Conservation (phyloP, 2,329 filamentous ascomycete species). For the Colletotrichum cereale region DNA sequence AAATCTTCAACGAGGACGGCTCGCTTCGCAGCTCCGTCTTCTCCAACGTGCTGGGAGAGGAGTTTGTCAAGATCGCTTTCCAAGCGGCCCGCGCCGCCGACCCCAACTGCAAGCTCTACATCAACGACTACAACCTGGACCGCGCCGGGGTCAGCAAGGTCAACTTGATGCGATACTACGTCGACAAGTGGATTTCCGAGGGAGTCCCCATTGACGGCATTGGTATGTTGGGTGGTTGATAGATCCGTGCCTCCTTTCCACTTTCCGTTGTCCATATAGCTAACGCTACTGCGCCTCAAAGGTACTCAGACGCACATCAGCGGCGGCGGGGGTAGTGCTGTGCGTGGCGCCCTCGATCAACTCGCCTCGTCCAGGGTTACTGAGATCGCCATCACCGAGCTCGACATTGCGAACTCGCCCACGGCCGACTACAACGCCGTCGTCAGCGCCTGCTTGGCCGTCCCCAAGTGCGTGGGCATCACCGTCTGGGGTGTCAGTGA, state of each 20-base stretch:
- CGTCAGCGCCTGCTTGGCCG: constrained; percentile 45
- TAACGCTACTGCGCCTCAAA: background rate
- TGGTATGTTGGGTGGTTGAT: constrained; percentile 43
- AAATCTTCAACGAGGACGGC: constrained; percentile 61
- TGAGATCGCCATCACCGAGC: constrained; percentile 56
- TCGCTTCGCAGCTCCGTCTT: constrained; percentile 59
- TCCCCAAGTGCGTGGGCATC: constrained; percentile 46
- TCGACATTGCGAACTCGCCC: constrained; percentile 71
- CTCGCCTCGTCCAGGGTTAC: constrained; percentile 61
- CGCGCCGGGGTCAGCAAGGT: constrained; percentile 22
- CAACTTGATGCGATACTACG: constrained; percentile 50
- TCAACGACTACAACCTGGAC: constrained; percentile 53
- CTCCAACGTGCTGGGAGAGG: constrained; percentile 59
- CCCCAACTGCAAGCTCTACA: constrained; percentile 61
- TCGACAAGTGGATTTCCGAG: constrained; percentile 71
- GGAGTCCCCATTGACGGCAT: constrained; percentile 77
- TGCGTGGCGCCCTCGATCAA: constrained; percentile 62
- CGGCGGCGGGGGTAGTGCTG: constrained; percentile 56
- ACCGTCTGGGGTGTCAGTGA: constrained; percentile 57
- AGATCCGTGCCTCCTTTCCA: background rate
- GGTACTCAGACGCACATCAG: constrained; percentile 67
- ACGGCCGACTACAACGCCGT: constrained; percentile 54
- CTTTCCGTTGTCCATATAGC: background rate
- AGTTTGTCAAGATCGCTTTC: constrained; percentile 64
- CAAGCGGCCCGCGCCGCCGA: constrained; percentile 58